Conservation (phyloP, 2,329 filamentous ascomycete genomes). For the Acrodontium crateriforme region DNA sequence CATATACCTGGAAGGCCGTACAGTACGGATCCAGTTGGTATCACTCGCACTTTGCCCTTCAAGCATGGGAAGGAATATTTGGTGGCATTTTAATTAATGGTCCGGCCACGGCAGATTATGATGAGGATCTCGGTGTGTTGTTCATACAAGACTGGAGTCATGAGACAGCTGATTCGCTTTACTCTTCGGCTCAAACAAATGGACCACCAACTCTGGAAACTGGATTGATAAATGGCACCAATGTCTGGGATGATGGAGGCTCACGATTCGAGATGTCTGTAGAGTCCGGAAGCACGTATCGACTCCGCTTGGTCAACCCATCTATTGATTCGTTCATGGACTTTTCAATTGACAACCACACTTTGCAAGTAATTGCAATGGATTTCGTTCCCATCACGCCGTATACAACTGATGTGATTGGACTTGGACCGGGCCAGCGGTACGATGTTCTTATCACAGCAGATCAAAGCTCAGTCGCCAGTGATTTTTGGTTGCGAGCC, state of each 20-base stretch:
- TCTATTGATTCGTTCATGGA: constrained; percentile 25
- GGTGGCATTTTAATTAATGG: constrained; percentile 27
- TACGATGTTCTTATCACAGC: constrained; percentile 23
- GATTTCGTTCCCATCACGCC: constrained; percentile 32
- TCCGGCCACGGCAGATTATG: constrained; percentile 24
- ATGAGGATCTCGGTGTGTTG: constrained; percentile 25
- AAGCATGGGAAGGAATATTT: constrained; percentile 27
- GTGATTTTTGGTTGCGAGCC: constrained; percentile 22
- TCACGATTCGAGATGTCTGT: constrained; percentile 15
- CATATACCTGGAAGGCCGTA: constrained; percentile 25
- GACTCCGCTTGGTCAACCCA: constrained; percentile 29
- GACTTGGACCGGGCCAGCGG: constrained; percentile 24
- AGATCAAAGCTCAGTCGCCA: constrained; percentile 15
- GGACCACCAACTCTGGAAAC: constrained; percentile 21
- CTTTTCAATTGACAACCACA: constrained; percentile 27
- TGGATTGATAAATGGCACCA: constrained; percentile 23
- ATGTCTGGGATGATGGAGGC: constrained; percentile 13
- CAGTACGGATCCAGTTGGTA: constrained; percentile 29
- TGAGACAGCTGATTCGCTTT: constrained; percentile 15
- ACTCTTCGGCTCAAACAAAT: constrained; percentile 11
- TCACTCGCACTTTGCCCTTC: constrained; percentile 29
- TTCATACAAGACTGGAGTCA: constrained; percentile 28
- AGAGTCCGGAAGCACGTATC: constrained; percentile 26
- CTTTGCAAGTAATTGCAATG: constrained; percentile 28
- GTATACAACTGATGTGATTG: constrained; percentile 23